Conservation (phyloP, 352 stramenopile genomes). For the Pythium folliculosum region DNA sequence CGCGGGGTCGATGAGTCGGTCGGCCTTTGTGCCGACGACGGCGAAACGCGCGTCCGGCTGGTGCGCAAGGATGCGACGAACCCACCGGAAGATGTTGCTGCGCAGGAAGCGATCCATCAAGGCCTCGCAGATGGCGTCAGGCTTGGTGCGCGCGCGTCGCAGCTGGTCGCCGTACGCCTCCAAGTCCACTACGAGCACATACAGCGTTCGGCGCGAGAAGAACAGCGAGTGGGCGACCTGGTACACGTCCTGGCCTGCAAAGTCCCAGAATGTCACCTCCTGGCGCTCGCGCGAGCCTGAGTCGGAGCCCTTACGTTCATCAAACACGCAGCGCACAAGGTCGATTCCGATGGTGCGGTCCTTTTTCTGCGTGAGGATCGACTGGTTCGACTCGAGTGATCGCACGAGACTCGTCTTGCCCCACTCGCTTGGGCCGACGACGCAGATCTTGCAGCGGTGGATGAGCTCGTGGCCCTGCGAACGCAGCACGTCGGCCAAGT, state of each 20-base stretch:
- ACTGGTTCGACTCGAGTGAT: neutral
- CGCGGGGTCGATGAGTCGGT: neutral
- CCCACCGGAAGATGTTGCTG: conserved; percentile 3
- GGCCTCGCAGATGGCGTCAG: neutral
- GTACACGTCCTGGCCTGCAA: conserved; percentile 15
- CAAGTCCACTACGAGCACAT: conserved; percentile 8
- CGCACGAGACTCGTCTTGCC: conserved; percentile 17
- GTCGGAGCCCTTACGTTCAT: neutral
- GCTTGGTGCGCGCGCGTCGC: neutral
- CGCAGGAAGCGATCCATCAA: conserved; percentile 12
- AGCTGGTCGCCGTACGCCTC: conserved; percentile 9
- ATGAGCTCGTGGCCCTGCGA: neutral
- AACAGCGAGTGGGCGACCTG: conserved; percentile 8
- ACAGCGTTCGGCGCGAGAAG: conserved; percentile 13
- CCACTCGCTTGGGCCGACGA: conserved; percentile 7
- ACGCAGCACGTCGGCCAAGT: conserved; percentile 8
- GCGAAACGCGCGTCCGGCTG: conserved; percentile 15
- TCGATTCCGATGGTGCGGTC: conserved; percentile 12
- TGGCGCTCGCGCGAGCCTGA: neutral
- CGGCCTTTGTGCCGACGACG: conserved; percentile 20
- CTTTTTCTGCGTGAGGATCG: neutral
- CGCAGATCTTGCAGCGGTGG: conserved; percentile 15
- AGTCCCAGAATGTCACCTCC: conserved; percentile 18
- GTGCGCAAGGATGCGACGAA: conserved; percentile 16
- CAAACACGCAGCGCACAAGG: neutral